Base-by-base conservation (phyloP, 257 asterid genomes). In the Capsicum chinense region DNA sequence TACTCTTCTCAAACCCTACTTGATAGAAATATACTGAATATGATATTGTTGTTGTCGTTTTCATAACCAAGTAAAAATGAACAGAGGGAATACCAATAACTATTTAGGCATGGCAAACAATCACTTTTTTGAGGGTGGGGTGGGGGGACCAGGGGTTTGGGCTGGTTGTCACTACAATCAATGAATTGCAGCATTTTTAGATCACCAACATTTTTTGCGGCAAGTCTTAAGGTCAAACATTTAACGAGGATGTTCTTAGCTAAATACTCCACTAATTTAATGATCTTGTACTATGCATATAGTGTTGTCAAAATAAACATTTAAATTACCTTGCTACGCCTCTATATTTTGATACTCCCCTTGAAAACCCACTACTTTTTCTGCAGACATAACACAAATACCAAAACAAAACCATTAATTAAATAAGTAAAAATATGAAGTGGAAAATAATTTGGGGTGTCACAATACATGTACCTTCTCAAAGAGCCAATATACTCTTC, bases 341-440 rank as follows among this genome's bases (percentile, higher is more conserved):
- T 88, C 98, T 93, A 59, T 93, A 97, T 82, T 97, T 95, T 1
- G 99, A 97, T 66, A 97, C 99, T 21, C 99, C 99, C 0, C 99
- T 92, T 3, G 99, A 95, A 89, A 97, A 97, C 0, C 99, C 99
- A 35, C 97, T 97, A 89, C 99, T 97, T 86, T 95, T 97, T 84
- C 99, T 97, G 91, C 82, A 48, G 83, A 73, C 70, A 21, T 56
- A 81, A 56, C 9, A 60, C 33, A 47, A 6, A n/a, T 17, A 35
- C 3, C 44, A 39, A 13, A 12, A 15, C 5, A 21, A 0, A 42
- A 11, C 0, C 5, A 50, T 21, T 74, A 5, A 48, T 48, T 50
- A 12, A 26, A 8, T 4, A 52, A 12, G 19, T 21, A 21, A 73
- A 19, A 48, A 21, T 4, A 39, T 21, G 7, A 50, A 50, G n/a